Percentiles rank a stretch among this genome's conserved stretches.
phyloP scores from a whole-genome alignment of 2,329 filamentous ascomycete species.

The Stemphylium lycopersici region DNA sequence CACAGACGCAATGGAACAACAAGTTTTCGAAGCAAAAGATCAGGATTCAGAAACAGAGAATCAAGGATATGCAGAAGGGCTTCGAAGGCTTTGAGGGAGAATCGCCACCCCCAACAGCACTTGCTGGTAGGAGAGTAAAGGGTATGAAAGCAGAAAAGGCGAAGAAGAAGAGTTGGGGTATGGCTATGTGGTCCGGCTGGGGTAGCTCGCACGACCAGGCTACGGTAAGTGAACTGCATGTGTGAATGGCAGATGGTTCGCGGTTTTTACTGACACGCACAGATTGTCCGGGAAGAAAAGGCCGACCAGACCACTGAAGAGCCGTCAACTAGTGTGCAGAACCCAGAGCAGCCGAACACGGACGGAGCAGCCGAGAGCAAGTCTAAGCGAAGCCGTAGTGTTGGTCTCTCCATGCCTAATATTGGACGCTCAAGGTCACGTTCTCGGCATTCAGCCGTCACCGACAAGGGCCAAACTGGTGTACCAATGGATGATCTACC shows the following conservation, averaged over 20 bases:
- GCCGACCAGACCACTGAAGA: slow-evolving; percentile 32
- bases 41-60: slow-evolving; percentile 73
- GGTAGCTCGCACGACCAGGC: slow-evolving; percentile 86
- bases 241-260: background rate
- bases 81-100: slow-evolving; percentile 76
- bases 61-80: slow-evolving; percentile 74
- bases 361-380: slow-evolving; percentile 47
- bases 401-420: slow-evolving; percentile 6
- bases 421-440: slow-evolving; percentile 32
- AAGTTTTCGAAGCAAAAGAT: slow-evolving; percentile 73
- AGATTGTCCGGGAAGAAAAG: slow-evolving; percentile 45
- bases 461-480: slow-evolving; percentile 40
- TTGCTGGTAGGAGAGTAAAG: slow-evolving; percentile 71
- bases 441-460: slow-evolving; percentile 40
- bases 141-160: slow-evolving; percentile 56
- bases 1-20: slow-evolving; percentile 74
- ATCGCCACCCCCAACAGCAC: slow-evolving; percentile 78
- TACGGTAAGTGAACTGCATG: slow-evolving; percentile 58
- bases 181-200: slow-evolving; percentile 86
- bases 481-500: slow-evolving; percentile 29
- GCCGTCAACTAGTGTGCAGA: slow-evolving; percentile 36
- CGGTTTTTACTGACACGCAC: slow-evolving; percentile 9
- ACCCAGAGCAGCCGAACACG: slow-evolving; percentile 5
- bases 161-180: slow-evolving; percentile 72
- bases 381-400: slow-evolving; percentile 15